Base-by-base conservation (phyloP, 805 yeast genomes). In the Candida golubevii region DNA sequence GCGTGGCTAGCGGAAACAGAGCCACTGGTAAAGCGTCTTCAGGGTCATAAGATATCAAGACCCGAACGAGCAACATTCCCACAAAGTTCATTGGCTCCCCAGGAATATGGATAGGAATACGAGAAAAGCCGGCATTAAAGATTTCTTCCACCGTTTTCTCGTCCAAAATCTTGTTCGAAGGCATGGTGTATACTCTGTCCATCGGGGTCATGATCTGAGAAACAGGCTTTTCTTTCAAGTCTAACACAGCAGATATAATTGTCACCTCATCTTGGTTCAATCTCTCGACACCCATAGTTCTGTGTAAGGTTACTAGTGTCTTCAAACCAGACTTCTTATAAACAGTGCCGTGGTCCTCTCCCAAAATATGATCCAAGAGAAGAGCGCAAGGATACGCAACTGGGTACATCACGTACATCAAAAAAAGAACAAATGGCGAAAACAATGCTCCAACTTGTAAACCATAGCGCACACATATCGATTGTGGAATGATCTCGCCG, bases 401-500 rank as follows among this genome's bases (percentile, higher is more conserved):
- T 0, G 98, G 98, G 62, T 85, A 89, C 85, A 91, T 79, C 36
- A 82, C 32, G 63, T 90, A 90, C 97, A 91, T 91, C 60, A 91
- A 73, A 1, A 71, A 65, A 36, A 83, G 69, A 14, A 91, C 97
- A 66, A 88, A 90, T 0, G 97, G 97, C 4, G 96, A 76, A 63
- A 90, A 87, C 53, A 82, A 77, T 2, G 97, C 85, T 35, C 99
- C 99, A 23, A 91, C 83, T 51, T 87, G 85, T 40, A 91, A 74
- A 1, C 99, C 99, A 61, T 88, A 90, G 35, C 97, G 75, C 14
- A 91, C 99, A 66, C 95, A 88, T 35, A 89, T 73, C 15, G 93
- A 83, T 66, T 91, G 99, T 2, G 99, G 99, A 49, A 91, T 91
- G 56, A 91, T 86, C 61, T 91, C 99, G 48, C 99, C 99, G 65